A percentile compares a stretch with the other conserved stretches of the same genome.
These are phyloP conservation scores for Diutina neorugosa DNA, from an alignment of 1,139 yeast species.

Conservation along the genomic window DNA sequence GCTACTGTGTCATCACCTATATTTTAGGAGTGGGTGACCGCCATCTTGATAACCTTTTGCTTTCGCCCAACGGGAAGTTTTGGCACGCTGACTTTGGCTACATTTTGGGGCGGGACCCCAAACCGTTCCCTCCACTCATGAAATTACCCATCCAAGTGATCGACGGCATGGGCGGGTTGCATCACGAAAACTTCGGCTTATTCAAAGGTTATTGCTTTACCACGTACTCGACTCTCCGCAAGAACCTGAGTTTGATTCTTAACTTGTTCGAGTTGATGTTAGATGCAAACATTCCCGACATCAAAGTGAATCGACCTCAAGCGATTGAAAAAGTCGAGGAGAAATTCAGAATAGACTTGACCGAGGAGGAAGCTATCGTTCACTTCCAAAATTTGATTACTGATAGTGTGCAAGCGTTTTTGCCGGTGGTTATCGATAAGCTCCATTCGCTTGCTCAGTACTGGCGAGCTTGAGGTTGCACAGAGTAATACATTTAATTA, in stretches of 20 bases:
- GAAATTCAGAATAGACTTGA: conserved; percentile 84
- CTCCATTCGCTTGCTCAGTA: conserved; percentile 93
- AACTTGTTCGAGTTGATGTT: conserved; percentile 91
- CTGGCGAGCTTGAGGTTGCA: conserved; percentile 63
- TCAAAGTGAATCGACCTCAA: conserved; percentile 60
- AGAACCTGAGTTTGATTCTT: conserved; percentile 79
- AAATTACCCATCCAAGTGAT: conserved; percentile 92
- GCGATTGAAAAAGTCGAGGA: conserved; percentile 87
- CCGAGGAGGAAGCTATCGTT: conserved; percentile 88
- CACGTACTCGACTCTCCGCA: conserved; percentile 80
- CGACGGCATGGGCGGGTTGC: conserved; percentile 95
- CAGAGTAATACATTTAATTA: not conserved
- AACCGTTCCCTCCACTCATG: conserved; percentile 98
- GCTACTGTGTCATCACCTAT: conserved; percentile 94
- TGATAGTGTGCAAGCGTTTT: conserved; percentile 84
- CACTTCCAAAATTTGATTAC: conserved; percentile 90
- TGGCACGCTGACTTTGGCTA: conserved; percentile 98
- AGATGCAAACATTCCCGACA: conserved; percentile 85
- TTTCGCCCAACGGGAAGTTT: conserved; percentile 63
- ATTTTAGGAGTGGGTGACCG: conserved; percentile 94
- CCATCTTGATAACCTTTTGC: conserved; percentile 78
- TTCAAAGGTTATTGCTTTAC: conserved; percentile 92
- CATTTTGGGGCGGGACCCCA: conserved; percentile 91
- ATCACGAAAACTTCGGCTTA: conserved; percentile 71
- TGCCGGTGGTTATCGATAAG: conserved; percentile 92